Percentiles rank a stretch among this genome's conserved stretches.
Evolutionary conservation across 345 rosid species (phyloP).

Genomic region (Gossypium raimondii): DNA sequence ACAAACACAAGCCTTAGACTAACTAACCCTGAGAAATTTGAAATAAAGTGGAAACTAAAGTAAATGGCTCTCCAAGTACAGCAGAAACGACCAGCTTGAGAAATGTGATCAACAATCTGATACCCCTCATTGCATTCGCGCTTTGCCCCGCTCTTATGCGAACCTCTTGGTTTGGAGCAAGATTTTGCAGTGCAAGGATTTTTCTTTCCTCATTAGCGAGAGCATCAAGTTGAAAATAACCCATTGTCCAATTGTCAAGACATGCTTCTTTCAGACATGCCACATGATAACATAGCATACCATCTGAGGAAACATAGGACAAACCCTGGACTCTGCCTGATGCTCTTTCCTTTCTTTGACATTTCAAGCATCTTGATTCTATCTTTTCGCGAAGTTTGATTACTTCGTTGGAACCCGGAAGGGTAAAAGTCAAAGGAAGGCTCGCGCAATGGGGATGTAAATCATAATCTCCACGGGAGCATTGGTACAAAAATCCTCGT

Average conservation of each 20-base stretch:
- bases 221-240: not conserved
- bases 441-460: constrained; percentile 13
- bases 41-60: not conserved
- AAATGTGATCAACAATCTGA: not conserved
- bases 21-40: not conserved
- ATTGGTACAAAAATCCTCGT: not conserved
- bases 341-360: not conserved
- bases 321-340: not conserved
- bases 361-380: not conserved
- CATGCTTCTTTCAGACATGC: not conserved
- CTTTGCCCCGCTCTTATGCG: not conserved
- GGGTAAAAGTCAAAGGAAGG: not conserved
- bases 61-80: not conserved
- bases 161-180: not conserved
- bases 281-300: not conserved
- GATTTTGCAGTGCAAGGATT: not conserved
- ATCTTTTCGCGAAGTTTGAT: not conserved
- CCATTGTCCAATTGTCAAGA: not conserved
- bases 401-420: not conserved
- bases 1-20: too few species aligned
- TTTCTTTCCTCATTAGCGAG: not conserved
- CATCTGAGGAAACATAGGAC: not conserved
- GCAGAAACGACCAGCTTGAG: not conserved
- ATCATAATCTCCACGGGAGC: not conserved
- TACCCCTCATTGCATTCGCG: not conserved